Percentiles rank a stretch among this genome's conserved stretches.
These are phyloP conservation scores for Sarocladiaceae sp. DNA, from an alignment of 2,329 filamentous ascomycete species.

Conservation along the genomic window DNA sequence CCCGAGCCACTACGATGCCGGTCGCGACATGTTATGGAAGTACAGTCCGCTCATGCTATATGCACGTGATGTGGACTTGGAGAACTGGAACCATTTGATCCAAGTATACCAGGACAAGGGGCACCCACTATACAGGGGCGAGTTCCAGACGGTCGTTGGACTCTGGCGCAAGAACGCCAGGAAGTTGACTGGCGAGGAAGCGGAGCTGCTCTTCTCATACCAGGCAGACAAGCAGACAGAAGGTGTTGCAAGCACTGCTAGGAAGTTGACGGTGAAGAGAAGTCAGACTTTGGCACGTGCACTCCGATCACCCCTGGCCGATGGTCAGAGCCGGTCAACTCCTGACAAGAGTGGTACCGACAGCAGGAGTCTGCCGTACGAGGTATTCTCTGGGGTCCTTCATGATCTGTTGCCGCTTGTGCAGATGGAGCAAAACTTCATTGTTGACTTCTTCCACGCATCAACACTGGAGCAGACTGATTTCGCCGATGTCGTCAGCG, in stretches of 20 bases:
- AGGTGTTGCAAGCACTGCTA: conserved; percentile 62
- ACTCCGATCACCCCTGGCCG: conserved; percentile 62
- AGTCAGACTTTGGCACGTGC: conserved; percentile 80
- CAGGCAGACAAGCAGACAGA: conserved; percentile 83
- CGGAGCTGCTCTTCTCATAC: conserved; percentile 82
- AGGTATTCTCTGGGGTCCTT: conserved; percentile 75
- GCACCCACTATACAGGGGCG: conserved; percentile 71
- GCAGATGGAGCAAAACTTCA: conserved; percentile 92
- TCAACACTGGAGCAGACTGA: conserved; percentile 78
- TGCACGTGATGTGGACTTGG: conserved; percentile 74
- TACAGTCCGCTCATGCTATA: conserved; percentile 87
- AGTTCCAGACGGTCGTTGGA: conserved; percentile 73
- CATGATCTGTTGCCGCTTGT: conserved; percentile 80
- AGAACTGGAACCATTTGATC: conserved; percentile 77
- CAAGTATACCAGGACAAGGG: conserved; percentile 76
- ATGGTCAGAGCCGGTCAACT: conserved; percentile 42
- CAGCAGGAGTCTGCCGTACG: conserved; percentile 68
- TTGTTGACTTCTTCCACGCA: conserved; percentile 95
- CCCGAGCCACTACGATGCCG: conserved; percentile 63
- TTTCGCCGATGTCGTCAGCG: conserved; percentile 75
- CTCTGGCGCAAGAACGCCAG: conserved; percentile 77
- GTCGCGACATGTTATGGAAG: conserved; percentile 75
- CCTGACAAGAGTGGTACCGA: conserved; percentile 57
- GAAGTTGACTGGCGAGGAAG: conserved; percentile 72
- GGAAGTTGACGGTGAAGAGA: conserved; percentile 90